Evolutionary conservation across 768 basidiomycete genomes (phyloP), one percentile per base, ranked within the genome.

Genomic region (Suillus hirtellus): DNA sequence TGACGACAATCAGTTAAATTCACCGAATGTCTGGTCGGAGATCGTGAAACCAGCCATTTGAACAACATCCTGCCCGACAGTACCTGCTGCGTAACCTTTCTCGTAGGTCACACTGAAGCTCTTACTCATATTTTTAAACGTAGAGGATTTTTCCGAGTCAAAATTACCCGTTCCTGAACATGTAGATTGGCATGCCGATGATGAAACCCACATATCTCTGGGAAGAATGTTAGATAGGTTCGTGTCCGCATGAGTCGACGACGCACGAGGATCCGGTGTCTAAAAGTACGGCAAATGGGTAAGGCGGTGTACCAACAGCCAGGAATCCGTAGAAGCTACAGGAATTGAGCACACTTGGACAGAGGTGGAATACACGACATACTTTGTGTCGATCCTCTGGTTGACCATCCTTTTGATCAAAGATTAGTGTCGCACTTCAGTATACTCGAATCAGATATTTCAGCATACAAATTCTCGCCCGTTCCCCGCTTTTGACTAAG

Each of bases 331-430:
- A 75, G 59, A 73, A 81, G 21, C 73, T 76, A 10, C 50, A 14
- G 49, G 7, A 42, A 44, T 37, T 67, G 14, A 71, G 53, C 47
- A 40, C 5, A 1, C 12, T 35, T 11, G 7, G 24, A 54, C 27
- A 21, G 60, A 60, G 24, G 8, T 44, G 31, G 43, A 43, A 5
- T 10, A 3, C 34, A 56, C 11, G 35, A 59, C 77, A 55, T 69
- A 86, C 87, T 82, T 86, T 7, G 87, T 83, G 69, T 92, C 90
- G 12, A 77, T 74, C 50, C 84, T 83, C 75, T 89, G 86, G 66
- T 89, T 85, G 43, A 84, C 80, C 7, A 90, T 72, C 34, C 89
- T 90, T 68, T 24, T 21, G 3, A 42, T 58, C 19, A 53, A 53
- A 11, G 10, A 27, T 58, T 42, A 58, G 56, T 12, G 17, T 58